Conservation (phyloP, 202 grass and related monocot genomes). For the Schoenoplectus tabernaemontani region DNA sequence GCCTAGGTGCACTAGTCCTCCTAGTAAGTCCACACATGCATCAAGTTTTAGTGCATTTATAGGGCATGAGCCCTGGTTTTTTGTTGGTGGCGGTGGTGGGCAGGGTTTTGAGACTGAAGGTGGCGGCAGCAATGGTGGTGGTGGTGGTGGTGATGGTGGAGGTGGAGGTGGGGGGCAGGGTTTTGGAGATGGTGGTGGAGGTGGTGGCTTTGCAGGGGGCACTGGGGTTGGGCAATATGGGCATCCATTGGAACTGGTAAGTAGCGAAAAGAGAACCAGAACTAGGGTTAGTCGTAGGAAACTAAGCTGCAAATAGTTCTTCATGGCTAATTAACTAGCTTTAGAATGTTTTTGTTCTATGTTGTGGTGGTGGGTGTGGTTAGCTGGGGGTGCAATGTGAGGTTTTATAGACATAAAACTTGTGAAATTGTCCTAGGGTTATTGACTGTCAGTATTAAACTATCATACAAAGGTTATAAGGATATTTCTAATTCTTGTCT, state of each 20-base stretch:
- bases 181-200: slow-evolving; percentile 20
- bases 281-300: slow-evolving; percentile 17
- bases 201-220: slow-evolving; percentile 12
- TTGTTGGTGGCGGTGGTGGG: neutral
- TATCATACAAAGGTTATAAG: neutral
- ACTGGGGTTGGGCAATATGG: slow-evolving; percentile 35
- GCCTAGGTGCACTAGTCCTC: slow-evolving; percentile 46
- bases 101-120: slow-evolving; percentile 2
- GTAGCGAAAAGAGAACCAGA: neutral
- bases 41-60: slow-evolving; percentile 66
- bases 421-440: neutral
- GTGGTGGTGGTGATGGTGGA: slow-evolving; percentile 35
- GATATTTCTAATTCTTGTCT: neutral
- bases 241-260: slow-evolving; percentile 35
- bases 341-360: neutral
- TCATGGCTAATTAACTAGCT: slow-evolving; percentile 9
- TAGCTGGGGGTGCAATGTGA: slow-evolving; percentile 28
- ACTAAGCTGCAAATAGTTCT: slow-evolving; percentile 9
- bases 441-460: neutral
- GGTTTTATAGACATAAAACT: slow-evolving; percentile 8
- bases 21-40: slow-evolving; percentile 74
- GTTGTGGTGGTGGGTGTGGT: neutral
- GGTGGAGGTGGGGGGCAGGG: slow-evolving; percentile 37
- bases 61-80: slow-evolving; percentile 39
- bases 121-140: slow-evolving; percentile 13